A percentile compares a stretch with the other conserved stretches of the same genome.
Conservation (phyloP, 495 filamentous ascomycete genomes). For the Aspergillus haitiensis region DNA sequence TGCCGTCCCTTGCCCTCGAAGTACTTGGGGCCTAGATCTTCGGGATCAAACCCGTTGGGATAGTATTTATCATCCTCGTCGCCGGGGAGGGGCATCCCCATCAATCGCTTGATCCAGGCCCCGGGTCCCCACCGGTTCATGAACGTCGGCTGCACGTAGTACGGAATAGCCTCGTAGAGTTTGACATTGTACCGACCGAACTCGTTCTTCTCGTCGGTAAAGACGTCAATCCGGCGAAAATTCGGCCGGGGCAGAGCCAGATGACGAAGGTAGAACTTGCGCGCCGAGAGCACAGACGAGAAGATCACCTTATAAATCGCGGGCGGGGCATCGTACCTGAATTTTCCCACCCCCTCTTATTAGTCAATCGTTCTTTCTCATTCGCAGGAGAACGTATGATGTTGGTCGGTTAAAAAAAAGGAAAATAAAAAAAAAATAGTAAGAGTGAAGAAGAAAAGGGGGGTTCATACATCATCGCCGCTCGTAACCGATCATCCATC, state of each 20-base stretch:
- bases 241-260: conserved; percentile 54
- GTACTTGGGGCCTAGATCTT: conserved; percentile 58
- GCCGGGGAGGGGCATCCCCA: conserved; percentile 59
- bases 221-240: conserved; percentile 45
- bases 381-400: no score
- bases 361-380: no score
- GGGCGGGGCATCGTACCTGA: conserved; percentile 47
- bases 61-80: conserved; percentile 56
- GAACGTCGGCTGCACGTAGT: conserved; percentile 58
- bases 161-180: conserved; percentile 51
- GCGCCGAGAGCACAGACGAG: conserved; percentile 39
- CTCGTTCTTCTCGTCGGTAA: conserved; percentile 47
- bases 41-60: conserved; percentile 57
- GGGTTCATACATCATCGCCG: conserved; percentile 57
- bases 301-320: conserved; percentile 38
- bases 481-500: conserved; percentile 60
- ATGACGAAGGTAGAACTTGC: conserved; percentile 53
- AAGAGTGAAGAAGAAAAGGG: background rate
- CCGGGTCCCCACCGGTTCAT: conserved; percentile 57
- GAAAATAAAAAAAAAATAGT: background rate
- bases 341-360: no score
- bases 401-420: background rate
- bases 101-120: conserved; percentile 50
- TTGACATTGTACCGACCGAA: conserved; percentile 52
- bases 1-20: conserved; percentile 57